phyloP scores from a whole-genome alignment of 2,329 filamentous ascomycete species.

The Coniochaeta hoffmannii region DNA sequence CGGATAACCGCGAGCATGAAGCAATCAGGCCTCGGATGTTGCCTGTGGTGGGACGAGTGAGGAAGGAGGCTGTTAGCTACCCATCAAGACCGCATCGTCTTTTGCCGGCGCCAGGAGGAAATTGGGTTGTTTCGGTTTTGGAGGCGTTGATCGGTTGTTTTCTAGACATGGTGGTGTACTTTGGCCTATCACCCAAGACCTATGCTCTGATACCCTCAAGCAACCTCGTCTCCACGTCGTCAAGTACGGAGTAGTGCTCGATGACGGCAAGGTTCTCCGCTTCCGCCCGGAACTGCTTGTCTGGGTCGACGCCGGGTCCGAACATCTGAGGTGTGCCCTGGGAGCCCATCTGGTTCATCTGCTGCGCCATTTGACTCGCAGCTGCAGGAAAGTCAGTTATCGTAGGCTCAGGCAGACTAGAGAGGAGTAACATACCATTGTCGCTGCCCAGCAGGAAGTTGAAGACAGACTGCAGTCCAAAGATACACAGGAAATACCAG shows the following conservation, averaged over 20 bases:
- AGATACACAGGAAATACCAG: constrained; percentile 98
- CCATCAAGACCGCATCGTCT: background rate
- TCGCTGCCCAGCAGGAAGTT: constrained; percentile 95
- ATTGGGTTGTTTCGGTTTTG: background rate
- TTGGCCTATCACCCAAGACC: constrained; percentile 23
- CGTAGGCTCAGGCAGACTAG: background rate
- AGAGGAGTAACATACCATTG: constrained; percentile 66
- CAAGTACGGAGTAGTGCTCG: constrained; percentile 86
- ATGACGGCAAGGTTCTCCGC: constrained; percentile 93
- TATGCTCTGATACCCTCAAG: constrained; percentile 46
- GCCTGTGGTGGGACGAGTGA: constrained; percentile 53
- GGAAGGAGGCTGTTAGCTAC: background rate
- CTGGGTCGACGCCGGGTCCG: constrained; percentile 84
- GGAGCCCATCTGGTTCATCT: constrained; percentile 76
- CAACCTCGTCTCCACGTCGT: constrained; percentile 79
- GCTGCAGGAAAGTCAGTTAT: constrained; percentile 42
- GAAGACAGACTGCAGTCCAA: constrained; percentile 93
- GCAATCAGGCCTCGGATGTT: constrained; percentile 53
- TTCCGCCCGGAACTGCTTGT: constrained; percentile 90
- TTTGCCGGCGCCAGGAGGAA: background rate
- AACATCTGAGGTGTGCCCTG: constrained; percentile 64
- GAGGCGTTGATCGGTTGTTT: background rate
- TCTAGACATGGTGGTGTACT: constrained; percentile 3
- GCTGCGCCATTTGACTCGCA: constrained; percentile 84
- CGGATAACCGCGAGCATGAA: constrained; percentile 60